These are phyloP conservation scores for Phytophthora europaea DNA, from an alignment of 352 stramenopile species.

Conservation along the genomic window DNA sequence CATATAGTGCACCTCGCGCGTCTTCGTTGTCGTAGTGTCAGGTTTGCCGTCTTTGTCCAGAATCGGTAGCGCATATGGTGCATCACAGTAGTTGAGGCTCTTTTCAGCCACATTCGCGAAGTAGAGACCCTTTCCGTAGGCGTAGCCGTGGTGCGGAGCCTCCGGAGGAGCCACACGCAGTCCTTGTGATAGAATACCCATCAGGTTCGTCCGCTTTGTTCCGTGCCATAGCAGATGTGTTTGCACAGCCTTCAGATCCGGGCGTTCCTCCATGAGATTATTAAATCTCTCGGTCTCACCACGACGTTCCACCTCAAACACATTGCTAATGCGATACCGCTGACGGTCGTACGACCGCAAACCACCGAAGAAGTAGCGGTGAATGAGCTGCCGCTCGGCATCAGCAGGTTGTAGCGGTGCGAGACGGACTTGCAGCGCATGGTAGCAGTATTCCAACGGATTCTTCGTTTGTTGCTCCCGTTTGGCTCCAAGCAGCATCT, in stretches of 20 bases:
- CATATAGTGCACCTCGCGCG: conserved; percentile 72
- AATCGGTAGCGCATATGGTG: conserved; percentile 57
- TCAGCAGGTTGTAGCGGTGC: conserved; percentile 37
- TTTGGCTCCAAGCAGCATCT: conserved; percentile 80
- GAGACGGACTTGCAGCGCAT: conserved; percentile 75
- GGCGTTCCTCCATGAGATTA: conserved; percentile 49
- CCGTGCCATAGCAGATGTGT: conserved; percentile 88
- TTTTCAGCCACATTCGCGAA: conserved; percentile 86
- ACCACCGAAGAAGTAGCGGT: conserved; percentile 74
- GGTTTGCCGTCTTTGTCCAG: conserved; percentile 39
- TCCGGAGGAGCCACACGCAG: conserved; percentile 89
- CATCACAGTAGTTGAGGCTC: conserved; percentile 80
- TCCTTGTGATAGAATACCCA: conserved; percentile 88
- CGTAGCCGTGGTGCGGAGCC: conserved; percentile 81
- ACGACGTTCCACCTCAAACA: conserved; percentile 71
- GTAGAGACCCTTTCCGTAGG: conserved; percentile 90
- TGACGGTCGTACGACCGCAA: conserved; percentile 35
- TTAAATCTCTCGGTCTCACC: conserved; percentile 66
- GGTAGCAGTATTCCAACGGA: conserved; percentile 85
- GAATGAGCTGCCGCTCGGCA: conserved; percentile 57
- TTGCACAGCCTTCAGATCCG: conserved; percentile 49
- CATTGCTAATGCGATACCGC: conserved; percentile 67
- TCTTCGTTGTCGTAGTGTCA: conserved; percentile 49
- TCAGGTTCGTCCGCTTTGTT: conserved; percentile 84
- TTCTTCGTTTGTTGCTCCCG: conserved; percentile 36